Base-by-base conservation (phyloP, 805 yeast genomes). In the Metschnikowia continentalis region DNA sequence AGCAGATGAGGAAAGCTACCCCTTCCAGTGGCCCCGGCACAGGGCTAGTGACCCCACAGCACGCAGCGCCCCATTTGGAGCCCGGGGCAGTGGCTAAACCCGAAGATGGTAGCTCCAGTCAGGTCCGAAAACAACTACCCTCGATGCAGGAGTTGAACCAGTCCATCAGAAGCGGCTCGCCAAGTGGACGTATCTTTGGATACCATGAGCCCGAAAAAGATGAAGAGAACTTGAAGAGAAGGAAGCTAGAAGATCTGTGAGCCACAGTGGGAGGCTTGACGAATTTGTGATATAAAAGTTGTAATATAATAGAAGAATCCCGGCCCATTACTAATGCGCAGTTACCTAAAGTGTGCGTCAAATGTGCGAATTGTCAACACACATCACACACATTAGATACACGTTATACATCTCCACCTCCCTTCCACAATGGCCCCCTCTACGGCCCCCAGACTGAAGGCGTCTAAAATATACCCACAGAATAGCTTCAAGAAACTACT, bases 71-170 rank as follows among this genome's bases (percentile, higher is more conserved):
- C 3, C 47, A 20, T 20, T n/a, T 38, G 43, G 48, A 37, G 33
- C 40, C 41, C 10, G 35, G 43, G 3, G 2, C 15, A 6, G 35
- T 26, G 20, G 15, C 36, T 10, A 46, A 46, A 11, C 14, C 20
- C 20, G 49, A 43, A 17, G 49, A 46, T n/a, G 35, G 17, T 22
- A 32, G 8, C 17, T 30, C 26, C 33, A 32, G 22, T 42, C 42
- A 30, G 32, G 43, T 32, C 40, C 60, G 56, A 38, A 58, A 63
- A 35, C 64, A 59, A 40, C 59, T 71, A 20, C 76, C 76, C 3
- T 66, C 71, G 7, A 73, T 71, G 35, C 64, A 66, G 35, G 76
- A 71, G 52, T 59, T 71, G 37, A 71, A 69, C 50, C 67, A 65
- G 46, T 61, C 69, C 26, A 61, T 70, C 35, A 61, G 65, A 19